Evolutionary conservation across 1,284 basidiomycete species (phyloP), one percentile per base, ranked within the genome.

Genomic region (Spongiforma sp.): DNA sequence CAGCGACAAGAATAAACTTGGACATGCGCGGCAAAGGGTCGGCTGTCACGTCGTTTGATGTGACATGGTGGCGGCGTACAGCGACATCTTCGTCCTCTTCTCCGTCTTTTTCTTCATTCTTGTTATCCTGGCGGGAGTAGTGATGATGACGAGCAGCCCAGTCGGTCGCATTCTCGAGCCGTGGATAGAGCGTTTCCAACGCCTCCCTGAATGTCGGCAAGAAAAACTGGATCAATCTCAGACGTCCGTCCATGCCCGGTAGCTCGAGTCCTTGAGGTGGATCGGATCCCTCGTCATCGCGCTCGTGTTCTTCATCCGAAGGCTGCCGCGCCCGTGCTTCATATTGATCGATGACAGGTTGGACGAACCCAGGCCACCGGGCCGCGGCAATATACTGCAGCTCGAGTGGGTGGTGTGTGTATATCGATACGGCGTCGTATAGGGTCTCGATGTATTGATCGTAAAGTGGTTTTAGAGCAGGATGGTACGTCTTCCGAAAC

Each of bases 361-460:
- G 82, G 1, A 89, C 83, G 69, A 92, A 93, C 1, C 86, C 88
- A 1, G 92, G 93, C 93, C 94, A 96, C 15, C n/a, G 84, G 8
- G 93, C 89, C 1, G 86, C 84, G 2, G 91, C 87, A 43, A 95
- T 84, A 72, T 94, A 94, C 46, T 86, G 84, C 1, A 95, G 81
- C 73, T 95, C 93, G 54, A 84, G 72, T 0, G 89, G 85, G 66
- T 93, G 87, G 24, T 84, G 84, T 1, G n/a, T 87, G 72, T 90
- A 93, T 8, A 88, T 83, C 6, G 84, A 83, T 71, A 91, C 88
- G 14, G 88, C 81, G 53, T 89, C 84, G 70, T 88, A 86, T 10
- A 95, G 77, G 3, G 88, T 80, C 12, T 87, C 83, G 19, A 86
- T 74, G 68, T 93, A 96, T 65, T 90, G 88, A 8, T 80, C 76